A percentile compares a stretch with the other conserved stretches of the same genome.
phyloP scores from a whole-genome alignment of 169 alveolate species.

The Babesia sp. region DNA sequence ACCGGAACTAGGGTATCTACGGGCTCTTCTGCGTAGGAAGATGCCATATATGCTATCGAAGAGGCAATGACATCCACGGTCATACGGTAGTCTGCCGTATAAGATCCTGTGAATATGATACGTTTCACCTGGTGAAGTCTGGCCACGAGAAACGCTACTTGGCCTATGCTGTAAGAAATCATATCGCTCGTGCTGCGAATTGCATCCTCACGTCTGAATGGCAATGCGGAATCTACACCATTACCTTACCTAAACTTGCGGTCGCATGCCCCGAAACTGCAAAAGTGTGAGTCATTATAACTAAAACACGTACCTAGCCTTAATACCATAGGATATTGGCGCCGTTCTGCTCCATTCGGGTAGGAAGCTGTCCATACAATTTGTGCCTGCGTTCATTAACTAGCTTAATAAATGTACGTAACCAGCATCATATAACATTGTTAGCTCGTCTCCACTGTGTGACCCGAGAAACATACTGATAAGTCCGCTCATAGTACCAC shows the following conservation, averaged over 20 bases:
- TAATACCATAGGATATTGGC: slow-evolving; percentile 1
- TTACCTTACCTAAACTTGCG: neutral
- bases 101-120: slow-evolving; percentile 43
- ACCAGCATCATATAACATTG: slow-evolving; percentile 11
- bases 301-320: slow-evolving; percentile 11
- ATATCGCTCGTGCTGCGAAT: slow-evolving; percentile 31
- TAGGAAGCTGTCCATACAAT: slow-evolving; percentile 23
- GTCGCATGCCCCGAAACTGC: slow-evolving; percentile 38
- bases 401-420: neutral
- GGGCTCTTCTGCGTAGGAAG: slow-evolving; percentile 26
- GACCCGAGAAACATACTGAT: slow-evolving; percentile 16
- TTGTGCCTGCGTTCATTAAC: slow-evolving; percentile 12
- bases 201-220: slow-evolving; percentile 6
- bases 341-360: neutral
- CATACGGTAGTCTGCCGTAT: slow-evolving; percentile 3
- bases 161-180: slow-evolving; percentile 57
- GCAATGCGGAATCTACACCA: neutral
- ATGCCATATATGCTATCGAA: slow-evolving; percentile 18
- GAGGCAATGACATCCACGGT: slow-evolving; percentile 45
- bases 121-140: slow-evolving; percentile 43
- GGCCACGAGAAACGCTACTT: slow-evolving; percentile 42
- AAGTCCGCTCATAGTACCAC: slow-evolving; percentile 54
- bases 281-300: neutral
- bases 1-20: slow-evolving; percentile 36
- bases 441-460: neutral